Conservation (phyloP, 176 grass and related monocot species). For the Microstegium vimineum region DNA sequence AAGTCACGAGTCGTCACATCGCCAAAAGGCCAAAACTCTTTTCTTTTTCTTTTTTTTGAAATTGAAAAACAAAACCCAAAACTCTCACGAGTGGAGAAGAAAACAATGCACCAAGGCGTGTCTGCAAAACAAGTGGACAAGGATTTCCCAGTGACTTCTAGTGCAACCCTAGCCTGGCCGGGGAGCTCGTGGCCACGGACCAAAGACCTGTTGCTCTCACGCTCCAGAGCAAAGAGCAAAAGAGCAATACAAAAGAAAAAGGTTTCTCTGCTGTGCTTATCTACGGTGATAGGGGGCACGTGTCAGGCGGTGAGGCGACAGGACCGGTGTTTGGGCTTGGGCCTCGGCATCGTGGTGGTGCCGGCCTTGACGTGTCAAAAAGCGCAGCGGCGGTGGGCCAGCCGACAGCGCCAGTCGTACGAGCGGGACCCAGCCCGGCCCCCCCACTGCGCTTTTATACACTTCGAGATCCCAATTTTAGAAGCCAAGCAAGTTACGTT, state of each 20-base stretch:
- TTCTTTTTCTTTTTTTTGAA: not conserved
- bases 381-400: not conserved
- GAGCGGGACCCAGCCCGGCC: not conserved
- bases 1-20: not conserved
- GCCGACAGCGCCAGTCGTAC: not conserved
- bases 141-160: not conserved
- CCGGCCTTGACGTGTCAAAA: constrained; percentile 28
- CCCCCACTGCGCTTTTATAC: not conserved
- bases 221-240: not conserved
- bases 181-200: not conserved
- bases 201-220: not conserved
- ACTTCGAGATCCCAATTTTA: not conserved
- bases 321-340: not conserved
- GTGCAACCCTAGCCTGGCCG: not conserved
- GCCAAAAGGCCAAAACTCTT: not conserved
- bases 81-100: not conserved
- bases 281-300: not conserved
- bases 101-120: not conserved
- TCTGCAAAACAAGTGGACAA: constrained; percentile 16
- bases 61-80: not conserved
- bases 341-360: not conserved
- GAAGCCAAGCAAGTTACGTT: not conserved
- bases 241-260: not conserved
- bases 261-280: not conserved
- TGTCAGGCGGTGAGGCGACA: not conserved